Evolutionary conservation across 108 stramenopile species (phyloP), one percentile per base, ranked within the genome.

Genomic region (Pseudonitzschia multiseries): DNA sequence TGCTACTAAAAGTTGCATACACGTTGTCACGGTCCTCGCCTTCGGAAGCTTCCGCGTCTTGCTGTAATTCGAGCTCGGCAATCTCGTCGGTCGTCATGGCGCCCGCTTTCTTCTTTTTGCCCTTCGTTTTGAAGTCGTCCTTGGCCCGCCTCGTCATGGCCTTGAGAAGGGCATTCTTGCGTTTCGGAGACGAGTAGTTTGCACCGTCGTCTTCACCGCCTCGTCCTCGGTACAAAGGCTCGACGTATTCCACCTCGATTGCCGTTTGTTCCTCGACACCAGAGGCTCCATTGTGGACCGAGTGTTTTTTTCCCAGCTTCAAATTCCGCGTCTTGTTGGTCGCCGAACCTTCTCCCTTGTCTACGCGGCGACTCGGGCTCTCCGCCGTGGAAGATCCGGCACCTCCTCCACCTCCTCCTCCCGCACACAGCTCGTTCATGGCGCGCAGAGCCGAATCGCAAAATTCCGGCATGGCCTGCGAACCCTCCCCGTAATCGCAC

Each of bases 231-330:
- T 73, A 69, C 9, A 60, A 26, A 27, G 81, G 78, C 57, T 86
- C 85, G 0, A 89, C 80, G 59, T 86, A 89, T 44, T 86, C 88
- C 17, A 89, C 83, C 79, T 89, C 88, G 70, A 89, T 89, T 6
- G 88, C 83, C 24, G 84, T 84, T 32, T 89, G 84, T 36, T 89
- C 88, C 50, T 88, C 84, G 6, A 57, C 78, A 62, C 84, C 79
- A 21, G 54, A 22, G 21, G 46, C 66, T 2, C 40, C 42, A 20
- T 65, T 42, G 28, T 43, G 22, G 17, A 48, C 26, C 22, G 22
- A 46, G 48, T 67, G 66, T 14, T 50, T 46, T 26, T 67, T 44
- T 10, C 46, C 46, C 26, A 67, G n/a, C 0, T 40, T 62, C 33
- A 62, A n/a, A 8, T 56, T 56, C 54, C 9, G 26, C 9, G 2